Evolutionary conservation across 2,329 filamentous ascomycete species (phyloP).

Genomic region (Neospermospora avenae): DNA sequence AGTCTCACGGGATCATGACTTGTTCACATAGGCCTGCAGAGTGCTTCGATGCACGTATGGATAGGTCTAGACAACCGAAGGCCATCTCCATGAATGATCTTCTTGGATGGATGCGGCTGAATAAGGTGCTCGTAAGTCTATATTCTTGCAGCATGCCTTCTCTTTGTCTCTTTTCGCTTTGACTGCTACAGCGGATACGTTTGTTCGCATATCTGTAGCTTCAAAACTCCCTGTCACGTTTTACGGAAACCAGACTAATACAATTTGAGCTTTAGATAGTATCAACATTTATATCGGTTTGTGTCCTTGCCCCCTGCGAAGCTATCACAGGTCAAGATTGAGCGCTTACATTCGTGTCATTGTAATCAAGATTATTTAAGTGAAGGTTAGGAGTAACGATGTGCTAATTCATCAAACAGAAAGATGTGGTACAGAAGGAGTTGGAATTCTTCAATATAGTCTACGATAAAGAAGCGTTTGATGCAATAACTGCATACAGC

Average conservation of each 20-base stretch:
- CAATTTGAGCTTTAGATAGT: background rate
- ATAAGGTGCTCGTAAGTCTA: too few species aligned
- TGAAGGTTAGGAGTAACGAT: background rate
- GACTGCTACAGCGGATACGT: background rate
- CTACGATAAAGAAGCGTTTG: background rate
- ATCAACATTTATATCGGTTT: background rate
- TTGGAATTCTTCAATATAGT: background rate
- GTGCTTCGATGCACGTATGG: too few species aligned
- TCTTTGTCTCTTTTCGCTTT: too few species aligned
- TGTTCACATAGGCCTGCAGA: conserved; percentile 50
- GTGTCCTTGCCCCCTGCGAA: background rate
- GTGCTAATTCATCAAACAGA: background rate
- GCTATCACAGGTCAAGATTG: background rate
- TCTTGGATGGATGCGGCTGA: too few species aligned
- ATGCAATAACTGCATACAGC: background rate
- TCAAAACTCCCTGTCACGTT: background rate
- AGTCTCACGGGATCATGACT: conserved; percentile 51
- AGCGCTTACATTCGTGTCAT: too few species aligned
- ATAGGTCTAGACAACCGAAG: too few species aligned
- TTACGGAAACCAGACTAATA: background rate
- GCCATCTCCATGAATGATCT: too few species aligned
- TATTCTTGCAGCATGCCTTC: too few species aligned
- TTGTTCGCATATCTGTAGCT: background rate
- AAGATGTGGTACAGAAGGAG: background rate
- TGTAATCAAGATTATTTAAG: background rate